Conservation (phyloP, 2,329 filamentous ascomycete genomes). For the Epichloe hybrida region DNA sequence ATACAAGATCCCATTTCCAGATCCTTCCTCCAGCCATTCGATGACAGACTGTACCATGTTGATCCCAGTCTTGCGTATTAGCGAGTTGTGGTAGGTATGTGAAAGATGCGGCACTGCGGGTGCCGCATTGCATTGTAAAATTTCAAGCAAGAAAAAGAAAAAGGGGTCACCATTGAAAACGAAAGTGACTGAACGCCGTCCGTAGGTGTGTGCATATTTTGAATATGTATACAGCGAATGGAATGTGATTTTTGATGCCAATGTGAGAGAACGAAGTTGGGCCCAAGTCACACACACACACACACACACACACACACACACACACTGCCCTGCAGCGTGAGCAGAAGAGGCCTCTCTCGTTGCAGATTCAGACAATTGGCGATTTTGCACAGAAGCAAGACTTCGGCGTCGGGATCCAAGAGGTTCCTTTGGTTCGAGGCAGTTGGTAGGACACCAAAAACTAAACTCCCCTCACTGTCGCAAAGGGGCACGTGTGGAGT, state of each 20-base stretch:
- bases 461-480: background rate
- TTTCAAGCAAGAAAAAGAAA: background rate
- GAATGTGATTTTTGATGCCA: background rate
- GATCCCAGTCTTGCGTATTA: background rate
- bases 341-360: background rate
- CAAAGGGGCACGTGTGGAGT: background rate
- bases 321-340: background rate
- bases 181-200: background rate
- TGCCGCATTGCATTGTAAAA: background rate
- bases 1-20: background rate
- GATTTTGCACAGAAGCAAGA: background rate
- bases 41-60: background rate
- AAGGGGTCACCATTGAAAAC: background rate
- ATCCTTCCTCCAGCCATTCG: background rate
- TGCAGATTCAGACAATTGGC: background rate
- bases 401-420: background rate
- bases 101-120: background rate
- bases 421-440: background rate
- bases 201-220: background rate
- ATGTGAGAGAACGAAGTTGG: background rate
- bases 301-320: background rate
- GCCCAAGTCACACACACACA: background rate
- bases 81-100: background rate
- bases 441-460: background rate
- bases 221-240: background rate